Evolutionary conservation across 1,284 basidiomycete species (phyloP).

Genomic region (Puccinia hordei): DNA sequence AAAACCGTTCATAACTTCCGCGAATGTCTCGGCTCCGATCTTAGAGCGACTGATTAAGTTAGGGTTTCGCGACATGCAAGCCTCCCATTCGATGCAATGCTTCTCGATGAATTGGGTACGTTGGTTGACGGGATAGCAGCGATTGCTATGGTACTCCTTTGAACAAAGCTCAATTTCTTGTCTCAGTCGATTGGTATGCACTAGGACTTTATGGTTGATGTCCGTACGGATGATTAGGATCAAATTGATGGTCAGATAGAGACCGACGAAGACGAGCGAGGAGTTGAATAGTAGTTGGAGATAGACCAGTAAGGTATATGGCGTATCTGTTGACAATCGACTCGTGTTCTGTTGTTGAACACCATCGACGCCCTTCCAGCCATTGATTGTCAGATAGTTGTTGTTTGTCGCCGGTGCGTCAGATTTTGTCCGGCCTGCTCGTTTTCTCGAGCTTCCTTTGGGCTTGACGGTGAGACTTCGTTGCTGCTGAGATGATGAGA

Average conservation of each 20-base stretch:
- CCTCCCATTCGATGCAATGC: slow-evolving; percentile 54
- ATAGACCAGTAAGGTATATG: slow-evolving; percentile 44
- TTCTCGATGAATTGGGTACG: slow-evolving; percentile 42
- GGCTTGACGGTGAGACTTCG: background rate
- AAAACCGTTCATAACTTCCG: slow-evolving; percentile 59
- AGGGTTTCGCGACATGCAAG: slow-evolving; percentile 57
- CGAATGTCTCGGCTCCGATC: slow-evolving; percentile 59
- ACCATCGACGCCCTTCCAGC: slow-evolving; percentile 12
- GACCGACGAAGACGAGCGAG: slow-evolving; percentile 21
- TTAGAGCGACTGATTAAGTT: slow-evolving; percentile 58
- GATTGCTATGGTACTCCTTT: slow-evolving; percentile 41
- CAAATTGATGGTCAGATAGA: slow-evolving; percentile 36
- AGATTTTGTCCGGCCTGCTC: background rate
- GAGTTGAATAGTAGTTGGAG: slow-evolving; percentile 48
- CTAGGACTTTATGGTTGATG: slow-evolving; percentile 18
- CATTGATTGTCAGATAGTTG: slow-evolving; percentile 39
- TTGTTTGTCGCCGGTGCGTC: background rate
- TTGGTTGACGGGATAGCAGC: slow-evolving; percentile 32
- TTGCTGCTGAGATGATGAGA: background rate
- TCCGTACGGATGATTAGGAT: slow-evolving; percentile 34
- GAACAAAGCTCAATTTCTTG: slow-evolving; percentile 45
- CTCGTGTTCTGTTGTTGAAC: background rate
- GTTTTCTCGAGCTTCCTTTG: background rate
- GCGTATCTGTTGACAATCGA: slow-evolving; percentile 34
- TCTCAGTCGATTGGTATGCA: slow-evolving; percentile 22